Evolutionary conservation across 495 filamentous ascomycete genomes (phyloP), one percentile per base, ranked within the genome.

Genomic region (Neurospora terricola): DNA sequence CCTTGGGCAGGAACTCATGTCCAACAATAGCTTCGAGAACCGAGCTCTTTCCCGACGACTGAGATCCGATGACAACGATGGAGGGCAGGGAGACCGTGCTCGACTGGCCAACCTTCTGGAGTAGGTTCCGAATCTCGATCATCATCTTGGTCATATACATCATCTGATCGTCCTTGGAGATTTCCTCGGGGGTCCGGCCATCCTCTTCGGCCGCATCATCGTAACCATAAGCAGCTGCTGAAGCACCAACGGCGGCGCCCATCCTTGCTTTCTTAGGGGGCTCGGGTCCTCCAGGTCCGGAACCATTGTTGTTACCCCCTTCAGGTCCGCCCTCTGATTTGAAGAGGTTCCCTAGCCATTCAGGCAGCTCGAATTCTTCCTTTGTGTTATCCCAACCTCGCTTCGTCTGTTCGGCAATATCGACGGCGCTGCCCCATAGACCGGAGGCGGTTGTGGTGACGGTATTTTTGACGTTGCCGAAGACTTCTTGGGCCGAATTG

Each of bases 131-230:
- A 70, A 99, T 98, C 81, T 99, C 95, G 78, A 99, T 99, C 96
- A 99, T 99, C 82, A 97, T 97, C 83, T 94, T 94, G 0, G 96
- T 99, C 80, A 99, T 85, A 75, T 97, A 85, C 96, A 99, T 99
- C 95, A 99, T 99, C 81, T 99, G 96, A 78, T 99, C 96, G 78
- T 99, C 95, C 77, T 91, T 89, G 5, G 94, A 92, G 71, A 84
- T 83, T 76, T 92, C 86, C 45, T 87, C 88, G 18, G 79, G 77
- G 34, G 82, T 82, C 34, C 92, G 83, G 0, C 83, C 77, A 76
- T 97, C 94, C 38, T 92, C 87, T 36, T 97, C 94, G 11, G 89
- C 85, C 4, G 89, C 86, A 73, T 90, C 83, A 39, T 92, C 88
- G 76, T 92, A 93, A 38, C 90, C 95, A 79, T 94, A 94, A 4